Evolutionary conservation across 768 basidiomycete species (phyloP).

Genomic region (Stropharia rugosoannulata): DNA sequence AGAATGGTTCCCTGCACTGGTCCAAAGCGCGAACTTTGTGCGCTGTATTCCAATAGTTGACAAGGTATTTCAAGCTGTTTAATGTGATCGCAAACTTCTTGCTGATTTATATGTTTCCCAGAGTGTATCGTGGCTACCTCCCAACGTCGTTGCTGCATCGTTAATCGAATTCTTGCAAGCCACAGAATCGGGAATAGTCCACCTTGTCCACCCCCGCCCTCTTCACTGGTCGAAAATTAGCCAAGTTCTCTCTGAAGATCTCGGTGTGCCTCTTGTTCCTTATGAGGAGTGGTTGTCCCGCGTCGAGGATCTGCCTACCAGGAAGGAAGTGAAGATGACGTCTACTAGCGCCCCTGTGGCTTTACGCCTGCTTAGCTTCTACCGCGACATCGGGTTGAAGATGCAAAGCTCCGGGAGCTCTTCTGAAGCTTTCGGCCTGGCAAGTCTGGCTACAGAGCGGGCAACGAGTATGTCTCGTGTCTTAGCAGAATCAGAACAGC

Average conservation of each 20-base stretch:
- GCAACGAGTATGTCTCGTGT: too few species aligned
- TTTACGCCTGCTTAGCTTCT: too few species aligned
- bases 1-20: conserved; percentile 39
- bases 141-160: background rate
- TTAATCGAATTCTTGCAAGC: conserved; percentile 2
- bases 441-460: background rate
- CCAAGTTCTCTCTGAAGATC: conserved; percentile 8
- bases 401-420: too few species aligned
- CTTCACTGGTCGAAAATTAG: conserved; percentile 17
- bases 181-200: conserved; percentile 11
- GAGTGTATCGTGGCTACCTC: conserved; percentile 5
- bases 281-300: conserved; percentile 25
- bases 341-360: background rate
- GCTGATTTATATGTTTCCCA: background rate
- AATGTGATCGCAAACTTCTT: too few species aligned
- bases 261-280: conserved; percentile 24
- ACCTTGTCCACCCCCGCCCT: conserved; percentile 28
- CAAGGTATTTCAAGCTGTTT: conserved; percentile 20
- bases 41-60: conserved; percentile 29
- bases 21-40: conserved; percentile 27
- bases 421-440: background rate
- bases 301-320: conserved; percentile 7
- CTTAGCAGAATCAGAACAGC: too few species aligned
- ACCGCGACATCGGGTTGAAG: too few species aligned
- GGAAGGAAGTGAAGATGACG: background rate